phyloP scores from a whole-genome alignment of 495 filamentous ascomycete species.

The Hypoxylon fuscum region DNA sequence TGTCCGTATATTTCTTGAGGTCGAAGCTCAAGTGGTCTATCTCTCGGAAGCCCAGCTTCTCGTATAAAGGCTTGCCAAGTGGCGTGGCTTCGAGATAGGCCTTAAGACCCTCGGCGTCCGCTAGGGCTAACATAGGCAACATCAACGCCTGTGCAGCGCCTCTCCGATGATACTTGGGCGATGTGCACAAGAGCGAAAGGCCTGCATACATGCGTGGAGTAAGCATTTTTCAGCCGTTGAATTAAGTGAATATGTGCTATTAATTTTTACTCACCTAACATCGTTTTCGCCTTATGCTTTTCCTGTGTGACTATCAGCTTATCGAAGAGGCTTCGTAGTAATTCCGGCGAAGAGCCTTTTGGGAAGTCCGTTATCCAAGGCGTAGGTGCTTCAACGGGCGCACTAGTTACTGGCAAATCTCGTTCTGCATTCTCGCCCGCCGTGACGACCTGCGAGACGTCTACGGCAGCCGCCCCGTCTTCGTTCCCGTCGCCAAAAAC shows the following conservation, averaged over 20 bases:
- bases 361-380: conserved; percentile 13
- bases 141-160: conserved; percentile 47
- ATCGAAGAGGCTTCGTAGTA: conserved; percentile 31
- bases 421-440: conserved; percentile 1
- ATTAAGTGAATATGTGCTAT: neutral
- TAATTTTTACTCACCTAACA: conserved; percentile 37
- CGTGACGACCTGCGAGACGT: neutral
- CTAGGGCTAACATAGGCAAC: conserved; percentile 39
- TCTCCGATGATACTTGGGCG: conserved; percentile 49
- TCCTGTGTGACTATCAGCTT: conserved; percentile 22
- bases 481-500: conserved; percentile 35
- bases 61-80: conserved; percentile 45
- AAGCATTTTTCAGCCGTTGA: conserved; percentile 7
- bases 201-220: conserved; percentile 20
- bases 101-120: conserved; percentile 39
- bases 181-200: conserved; percentile 45
- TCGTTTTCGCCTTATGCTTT: conserved; percentile 36
- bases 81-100: conserved; percentile 48
- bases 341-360: conserved; percentile 21
- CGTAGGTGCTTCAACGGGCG: conserved; percentile 3
- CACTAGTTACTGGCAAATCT: conserved; percentile 6
- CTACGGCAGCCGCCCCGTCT: conserved; percentile 1
- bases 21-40: conserved; percentile 45
- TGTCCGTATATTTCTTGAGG: conserved; percentile 33
- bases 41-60: conserved; percentile 48